Conservation (phyloP, 192 early-diverging fungal species). For the Rhizoclosmatium sp. region DNA sequence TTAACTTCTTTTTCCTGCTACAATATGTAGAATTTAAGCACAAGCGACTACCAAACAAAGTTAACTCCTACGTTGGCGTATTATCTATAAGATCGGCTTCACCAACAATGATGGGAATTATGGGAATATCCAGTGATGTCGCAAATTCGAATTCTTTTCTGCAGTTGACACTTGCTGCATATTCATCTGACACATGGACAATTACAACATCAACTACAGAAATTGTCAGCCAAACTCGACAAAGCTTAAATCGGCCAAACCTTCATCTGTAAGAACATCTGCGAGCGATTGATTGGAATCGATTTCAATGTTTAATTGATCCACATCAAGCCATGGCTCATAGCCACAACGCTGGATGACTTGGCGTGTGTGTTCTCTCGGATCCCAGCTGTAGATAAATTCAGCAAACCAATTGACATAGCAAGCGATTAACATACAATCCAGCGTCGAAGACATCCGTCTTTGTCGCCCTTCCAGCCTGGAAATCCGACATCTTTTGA, state of each 20-base stretch:
- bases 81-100: neutral
- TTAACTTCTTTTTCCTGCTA: neutral
- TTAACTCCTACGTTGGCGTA: neutral
- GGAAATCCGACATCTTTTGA: conserved; percentile 3
- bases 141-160: conserved; percentile 35
- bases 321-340: conserved; percentile 28
- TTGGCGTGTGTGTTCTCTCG: neutral
- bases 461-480: neutral
- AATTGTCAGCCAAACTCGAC: neutral
- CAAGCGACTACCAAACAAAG: no score
- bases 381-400: conserved; percentile 18
- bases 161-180: conserved; percentile 32
- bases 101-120: conserved; percentile 20
- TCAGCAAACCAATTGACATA: neutral
- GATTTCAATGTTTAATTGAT: conserved; percentile 13
- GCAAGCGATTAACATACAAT: neutral
- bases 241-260: neutral
- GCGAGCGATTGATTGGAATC: neutral
- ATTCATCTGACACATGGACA: conserved; percentile 23
- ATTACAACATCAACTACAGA: conserved; percentile 13
- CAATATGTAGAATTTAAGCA: no score
- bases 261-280: conserved; percentile 24
- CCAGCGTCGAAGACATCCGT: conserved; percentile 6
- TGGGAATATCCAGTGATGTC: neutral
- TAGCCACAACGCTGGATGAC: conserved; percentile 15